Evolutionary conservation across 208 protist species (phyloP), one percentile per base, ranked within the genome.

Genomic region (Sergeia podlipaevii): DNA sequence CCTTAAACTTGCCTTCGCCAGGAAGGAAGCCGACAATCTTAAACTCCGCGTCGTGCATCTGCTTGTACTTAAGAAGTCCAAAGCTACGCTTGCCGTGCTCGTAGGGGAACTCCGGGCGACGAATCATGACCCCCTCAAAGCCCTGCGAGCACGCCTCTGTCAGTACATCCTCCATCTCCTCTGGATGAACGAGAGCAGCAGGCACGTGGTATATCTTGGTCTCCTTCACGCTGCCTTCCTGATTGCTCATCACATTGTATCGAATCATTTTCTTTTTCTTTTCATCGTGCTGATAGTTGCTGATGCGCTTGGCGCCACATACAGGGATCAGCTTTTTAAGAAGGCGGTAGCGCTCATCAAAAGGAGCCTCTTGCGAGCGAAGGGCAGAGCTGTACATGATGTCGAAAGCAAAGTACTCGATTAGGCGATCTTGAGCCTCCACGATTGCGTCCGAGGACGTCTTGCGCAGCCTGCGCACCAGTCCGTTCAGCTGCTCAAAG

Each of bases 21-120:
- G 82, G 80, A 1, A 91, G 30, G 47, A 91, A 86, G 36, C 74
- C 85, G 32, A 92, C 80, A 42, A 96, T 85, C 47, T 85, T 77
- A 65, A 88, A 96, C 74, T 96, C 85, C 38, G 82, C 82, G 46
- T 96, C 89, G 57, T 92, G 82, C 89, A 96, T 96, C 23, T 79
- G 73, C 52, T 93, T 93, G 65, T 91, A 93, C 77, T 96, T 96
- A 39, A 96, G 70, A 11, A 96, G 69, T 11, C 81, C 85, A 61
- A 89, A 90, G 64, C 83, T 92, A 46, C 89, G 85, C 67, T 89
- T 89, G 23, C 89, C 89, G 70, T 90, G 80, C 52, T 91, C 83
- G 64, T 96, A 96, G 3, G 85, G 82, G 46, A 89, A 90, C 38
- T 76, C 55, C 2, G 85, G 85, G 2, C 80, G 69, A 28, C 89